Evolutionary conservation across 768 basidiomycete species (phyloP).

Genomic region (Phanerochaete carnosa): DNA sequence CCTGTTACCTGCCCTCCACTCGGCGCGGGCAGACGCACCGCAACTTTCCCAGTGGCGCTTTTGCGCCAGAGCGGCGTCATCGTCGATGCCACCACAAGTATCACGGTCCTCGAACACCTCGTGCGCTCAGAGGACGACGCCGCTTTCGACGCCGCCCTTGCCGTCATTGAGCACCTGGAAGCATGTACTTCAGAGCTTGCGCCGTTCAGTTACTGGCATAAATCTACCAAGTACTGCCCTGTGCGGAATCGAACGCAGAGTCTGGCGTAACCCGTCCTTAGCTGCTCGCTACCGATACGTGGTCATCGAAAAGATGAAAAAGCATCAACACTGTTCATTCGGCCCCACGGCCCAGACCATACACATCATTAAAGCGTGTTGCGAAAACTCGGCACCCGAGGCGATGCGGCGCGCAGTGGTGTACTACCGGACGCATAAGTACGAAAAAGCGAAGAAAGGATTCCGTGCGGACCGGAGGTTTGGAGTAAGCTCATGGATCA

Average conservation of each 20-base stretch:
- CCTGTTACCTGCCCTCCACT: background rate
- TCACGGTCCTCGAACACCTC: background rate
- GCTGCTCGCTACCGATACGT: background rate
- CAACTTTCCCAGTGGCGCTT: background rate
- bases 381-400: background rate
- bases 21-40: background rate
- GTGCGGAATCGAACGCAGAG: background rate
- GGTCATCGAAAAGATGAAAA: background rate
- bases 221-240: background rate
- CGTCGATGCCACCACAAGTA: background rate
- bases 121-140: background rate
- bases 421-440: background rate
- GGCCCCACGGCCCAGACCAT: background rate
- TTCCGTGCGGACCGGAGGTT: background rate
- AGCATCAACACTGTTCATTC: background rate
- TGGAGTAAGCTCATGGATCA: background rate
- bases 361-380: background rate
- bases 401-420: background rate
- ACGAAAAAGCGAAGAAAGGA: background rate
- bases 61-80: background rate
- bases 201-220: background rate
- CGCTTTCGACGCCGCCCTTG: background rate
- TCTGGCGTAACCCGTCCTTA: background rate
- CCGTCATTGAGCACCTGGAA: background rate
- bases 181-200: background rate